Evolutionary conservation across 345 rosid species (phyloP), one percentile per base, ranked within the genome.

Genomic region (Aegle marmelos): DNA sequence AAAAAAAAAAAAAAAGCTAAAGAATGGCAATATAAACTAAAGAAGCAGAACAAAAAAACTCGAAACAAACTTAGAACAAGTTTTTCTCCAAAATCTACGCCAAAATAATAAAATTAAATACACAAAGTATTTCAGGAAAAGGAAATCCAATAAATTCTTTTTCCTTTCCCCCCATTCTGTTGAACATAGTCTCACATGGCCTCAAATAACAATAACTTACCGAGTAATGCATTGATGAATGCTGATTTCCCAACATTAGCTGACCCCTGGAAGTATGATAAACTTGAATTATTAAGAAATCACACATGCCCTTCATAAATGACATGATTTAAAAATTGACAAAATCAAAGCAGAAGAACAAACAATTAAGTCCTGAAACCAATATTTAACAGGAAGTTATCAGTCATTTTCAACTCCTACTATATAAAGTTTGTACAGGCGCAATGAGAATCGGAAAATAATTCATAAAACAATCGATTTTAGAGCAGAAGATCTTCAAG

Each of bases 161-260:
- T 30, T 45, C 5, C 1, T 13, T 14, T 39, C 21, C 21, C 41
- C 22, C 24, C 67, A 28, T 41, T 39, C 16, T 30, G 61, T 75
- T 41, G 45, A 33, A 75, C 21, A n/a, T 9, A 41, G 56, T 16
- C 59, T 70, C 57, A 28, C 59, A 50, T 70, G 24, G 59, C 22
- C 30, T 33, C 22, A 71, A 81, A 78, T 67, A 50, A 56, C 70
- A 45, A 66, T 4, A 24, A 88, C 98, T 89, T 91, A 95, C 99
- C 92, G 63, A 95, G 84, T 72, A 92, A 85, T 62, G 97, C 96
- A 84, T 90, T 92, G 86, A 92, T 93, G 86, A 95, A 95, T 74
- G 98, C 99, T 75, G 99, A 93, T 88, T 95, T 95, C 72, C 99
- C 99, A 73, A 95, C 99, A 81, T 95, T 95, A 60, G 98, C 99